A percentile compares a stretch with the other conserved stretches of the same genome.
These are phyloP conservation scores for Odonthalia washingtoniensis DNA, from an alignment of 31 red algal species.

Conservation along the genomic window DNA sequence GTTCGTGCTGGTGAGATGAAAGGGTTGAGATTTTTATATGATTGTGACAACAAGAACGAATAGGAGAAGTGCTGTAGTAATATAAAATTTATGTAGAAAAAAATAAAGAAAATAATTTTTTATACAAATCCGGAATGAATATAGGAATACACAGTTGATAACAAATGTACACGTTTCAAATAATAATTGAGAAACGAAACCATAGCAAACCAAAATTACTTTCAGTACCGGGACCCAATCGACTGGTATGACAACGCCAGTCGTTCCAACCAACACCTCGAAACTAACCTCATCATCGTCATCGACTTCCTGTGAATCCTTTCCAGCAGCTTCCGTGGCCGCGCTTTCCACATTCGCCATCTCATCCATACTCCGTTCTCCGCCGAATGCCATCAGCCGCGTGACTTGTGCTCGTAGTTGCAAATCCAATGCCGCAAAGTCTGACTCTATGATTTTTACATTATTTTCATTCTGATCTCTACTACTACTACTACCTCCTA, in stretches of 20 bases:
- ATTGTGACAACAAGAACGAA: no score
- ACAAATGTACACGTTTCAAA: no score
- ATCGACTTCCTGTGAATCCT: background rate
- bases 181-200: no score
- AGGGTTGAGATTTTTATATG: no score
- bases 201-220: no score
- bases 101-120: no score
- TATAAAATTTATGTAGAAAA: no score
- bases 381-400: slow-evolving; percentile 9
- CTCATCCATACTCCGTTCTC: background rate
- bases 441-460: background rate
- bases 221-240: background rate
- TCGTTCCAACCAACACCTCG: background rate
- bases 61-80: no score
- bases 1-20: no score
- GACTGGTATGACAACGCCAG: background rate
- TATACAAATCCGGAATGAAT: no score
- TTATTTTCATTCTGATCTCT: background rate
- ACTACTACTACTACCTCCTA: background rate
- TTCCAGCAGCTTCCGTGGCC: background rate
- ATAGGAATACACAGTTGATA: no score
- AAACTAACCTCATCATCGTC: background rate
- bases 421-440: slow-evolving; percentile 14
- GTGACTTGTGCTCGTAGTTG: slow-evolving; percentile 32
- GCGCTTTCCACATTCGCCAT: background rate